Evolutionary conservation across 352 stramenopile species (phyloP), one percentile per base, ranked within the genome.

Genomic region (Phytophthora agathidicida): DNA sequence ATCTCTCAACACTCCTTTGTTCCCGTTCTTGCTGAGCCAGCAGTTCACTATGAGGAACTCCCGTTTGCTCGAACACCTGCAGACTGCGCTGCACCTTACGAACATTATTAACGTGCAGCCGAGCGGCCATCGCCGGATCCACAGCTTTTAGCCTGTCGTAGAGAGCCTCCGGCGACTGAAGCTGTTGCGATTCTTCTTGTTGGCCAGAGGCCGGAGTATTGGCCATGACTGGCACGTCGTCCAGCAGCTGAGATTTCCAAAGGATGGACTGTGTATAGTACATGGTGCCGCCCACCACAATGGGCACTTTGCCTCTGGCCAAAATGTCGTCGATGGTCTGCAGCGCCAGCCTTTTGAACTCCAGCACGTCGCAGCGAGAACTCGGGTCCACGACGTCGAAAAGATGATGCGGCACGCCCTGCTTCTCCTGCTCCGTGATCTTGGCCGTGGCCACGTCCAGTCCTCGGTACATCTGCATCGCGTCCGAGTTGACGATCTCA

Each of bases 241-340:
- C 87, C 60, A 96, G 66, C 30, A 97, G 47, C 53, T 95, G 83
- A 1, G 86, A 86, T 27, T 91, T 88, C 88, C 88, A 96, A 27
- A 97, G 70, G 27, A 97, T 73, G 17, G 84, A 87, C 59, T 97
- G 91, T 44, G 89, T 94, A 71, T 97, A 97, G 69, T 97, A 97
- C 77, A 97, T 93, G 27, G 91, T 97, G 38, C 91, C 91, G 22
- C 91, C 91, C 8, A 97, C 90, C n/a, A 97, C 71, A 37, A 97
- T 93, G 3, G 91, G 91, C 28, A 97, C 71, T 50, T 96, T 97
- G 35, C 88, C 89, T n/a, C 86, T 71, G 33, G 71, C 71, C 42
- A 91, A 56, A 10, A 97, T 89, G 33, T 96, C 86, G 16, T 96
- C 77, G 44, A 97, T 97, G 47, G 75, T 69, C 10, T 61, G 36